Percentiles rank a stretch among this genome's conserved stretches.
phyloP scores from a whole-genome alignment of 495 filamentous ascomycete species.

The Aspergillus panamensis region DNA sequence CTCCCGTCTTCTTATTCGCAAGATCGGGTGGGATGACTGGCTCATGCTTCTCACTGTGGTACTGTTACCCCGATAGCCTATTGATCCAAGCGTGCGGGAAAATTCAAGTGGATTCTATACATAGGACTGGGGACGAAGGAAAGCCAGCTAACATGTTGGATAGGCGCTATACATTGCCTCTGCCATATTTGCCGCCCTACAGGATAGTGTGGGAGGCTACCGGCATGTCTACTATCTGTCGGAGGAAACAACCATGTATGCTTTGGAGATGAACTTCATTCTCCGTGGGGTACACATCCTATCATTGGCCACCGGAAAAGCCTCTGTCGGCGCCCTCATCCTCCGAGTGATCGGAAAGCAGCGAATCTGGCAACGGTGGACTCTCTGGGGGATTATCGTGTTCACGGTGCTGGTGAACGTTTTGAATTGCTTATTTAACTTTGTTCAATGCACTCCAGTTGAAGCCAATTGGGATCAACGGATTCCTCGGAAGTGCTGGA shows the following conservation, averaged over 20 bases:
- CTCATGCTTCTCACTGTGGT: constrained; percentile 6
- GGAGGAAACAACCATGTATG: neutral
- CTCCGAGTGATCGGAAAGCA: constrained; percentile 1
- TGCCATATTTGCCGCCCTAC: constrained; percentile 2
- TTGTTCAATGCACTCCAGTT: neutral
- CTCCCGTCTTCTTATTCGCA: constrained; percentile 2
- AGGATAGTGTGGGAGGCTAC: constrained; percentile 4
- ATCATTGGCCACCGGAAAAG: neutral
- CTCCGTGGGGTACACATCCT: constrained; percentile 1
- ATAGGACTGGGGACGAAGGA: neutral
- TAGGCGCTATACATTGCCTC: neutral
- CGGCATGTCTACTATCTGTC: constrained; percentile 1
- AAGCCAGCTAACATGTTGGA: neutral
- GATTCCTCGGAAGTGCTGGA: neutral
- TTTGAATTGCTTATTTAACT: constrained; percentile 3
- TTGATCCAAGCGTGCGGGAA: too few relatives aligned
- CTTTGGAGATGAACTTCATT: constrained; percentile 2
- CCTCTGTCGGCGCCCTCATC: constrained; percentile 2
- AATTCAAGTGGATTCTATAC: too few relatives aligned
- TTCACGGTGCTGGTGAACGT: constrained; percentile 1
- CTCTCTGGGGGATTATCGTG: neutral
- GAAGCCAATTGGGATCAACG: neutral
- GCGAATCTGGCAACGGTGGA: constrained; percentile 1
- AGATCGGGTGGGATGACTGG: constrained; percentile 5
- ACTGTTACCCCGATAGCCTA: neutral